A percentile compares a stretch with the other conserved stretches of the same genome.
These are phyloP conservation scores for Rhizopogon roseolus DNA, from an alignment of 768 basidiomycete species.

Conservation along the genomic window DNA sequence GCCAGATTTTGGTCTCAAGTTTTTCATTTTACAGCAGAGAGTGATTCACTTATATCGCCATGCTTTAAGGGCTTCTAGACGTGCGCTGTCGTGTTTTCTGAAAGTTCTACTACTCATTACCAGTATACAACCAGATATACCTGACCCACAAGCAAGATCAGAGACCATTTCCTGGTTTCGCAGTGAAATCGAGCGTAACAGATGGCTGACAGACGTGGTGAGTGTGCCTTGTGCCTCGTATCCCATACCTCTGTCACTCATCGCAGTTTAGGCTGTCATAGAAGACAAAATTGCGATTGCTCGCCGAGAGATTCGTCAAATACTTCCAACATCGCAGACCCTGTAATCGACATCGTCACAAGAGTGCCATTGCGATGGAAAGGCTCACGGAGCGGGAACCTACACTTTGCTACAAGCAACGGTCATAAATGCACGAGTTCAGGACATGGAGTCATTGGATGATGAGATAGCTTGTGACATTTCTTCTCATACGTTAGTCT, in stretches of 20 bases:
- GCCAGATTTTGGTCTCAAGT: constrained; percentile 49
- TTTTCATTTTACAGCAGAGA: constrained; percentile 67
- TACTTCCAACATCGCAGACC: constrained; percentile 37
- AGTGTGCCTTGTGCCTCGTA: constrained; percentile 1
- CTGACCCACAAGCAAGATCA: constrained; percentile 50
- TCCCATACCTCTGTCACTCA: constrained; percentile 8
- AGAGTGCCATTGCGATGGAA: not conserved
- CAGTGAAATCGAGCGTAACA: constrained; percentile 62
- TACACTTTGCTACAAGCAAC: not conserved
- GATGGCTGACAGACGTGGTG: constrained; percentile 54
- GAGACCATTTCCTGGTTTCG: constrained; percentile 76
- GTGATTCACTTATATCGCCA: constrained; percentile 60
- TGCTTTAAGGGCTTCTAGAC: constrained; percentile 64
- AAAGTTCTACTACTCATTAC: not conserved
- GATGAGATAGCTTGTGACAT: not conserved
- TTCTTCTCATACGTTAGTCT: not conserved
- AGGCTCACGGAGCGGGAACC: not conserved
- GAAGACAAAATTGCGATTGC: constrained; percentile 54
- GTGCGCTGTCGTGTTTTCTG: constrained; percentile 29
- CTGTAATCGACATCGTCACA: not conserved
- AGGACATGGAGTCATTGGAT: not conserved
- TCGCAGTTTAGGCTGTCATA: constrained; percentile 42
- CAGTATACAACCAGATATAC: constrained; percentile 42
- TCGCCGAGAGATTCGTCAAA: constrained; percentile 56
- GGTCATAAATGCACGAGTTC: not conserved